A percentile compares a stretch with the other conserved stretches of the same genome.
phyloP scores from a whole-genome alignment of 257 asterid genomes.

The Paulownia fortunei region DNA sequence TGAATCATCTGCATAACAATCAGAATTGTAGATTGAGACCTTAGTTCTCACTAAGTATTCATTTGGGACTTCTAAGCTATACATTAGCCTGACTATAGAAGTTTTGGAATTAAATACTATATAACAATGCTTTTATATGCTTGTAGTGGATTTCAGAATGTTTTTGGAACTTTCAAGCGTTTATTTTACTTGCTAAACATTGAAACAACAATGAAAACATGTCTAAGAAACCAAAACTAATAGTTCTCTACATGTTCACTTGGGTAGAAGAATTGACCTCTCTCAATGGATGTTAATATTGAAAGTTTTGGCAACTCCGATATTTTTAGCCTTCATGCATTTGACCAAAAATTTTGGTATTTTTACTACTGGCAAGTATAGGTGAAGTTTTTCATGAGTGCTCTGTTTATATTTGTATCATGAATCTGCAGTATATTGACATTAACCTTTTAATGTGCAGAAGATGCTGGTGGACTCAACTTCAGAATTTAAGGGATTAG shows the following conservation, averaged over 20 bases:
- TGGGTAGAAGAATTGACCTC: constrained; percentile 6
- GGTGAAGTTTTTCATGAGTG: constrained; percentile 1
- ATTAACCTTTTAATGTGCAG: constrained; percentile 52
- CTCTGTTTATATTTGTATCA: constrained; percentile 10
- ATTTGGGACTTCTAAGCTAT: neutral
- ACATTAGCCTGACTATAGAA: neutral
- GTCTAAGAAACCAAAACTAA: neutral
- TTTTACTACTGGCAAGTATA: constrained; percentile 17
- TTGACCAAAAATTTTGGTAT: neutral
- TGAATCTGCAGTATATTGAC: constrained; percentile 25
- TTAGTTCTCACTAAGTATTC: neutral
- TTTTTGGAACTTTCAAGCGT: constrained; percentile 10
- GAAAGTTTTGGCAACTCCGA: constrained; percentile 20
- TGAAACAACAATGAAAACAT: constrained; percentile 8
- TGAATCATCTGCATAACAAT: neutral
- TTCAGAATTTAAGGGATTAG: constrained; percentile 70
- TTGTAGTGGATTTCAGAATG: constrained; percentile 4
- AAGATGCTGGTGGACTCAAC: constrained; percentile 65
- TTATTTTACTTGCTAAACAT: neutral
- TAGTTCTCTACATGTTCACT: constrained; percentile 10
- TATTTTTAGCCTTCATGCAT: neutral
- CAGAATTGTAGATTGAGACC: neutral
- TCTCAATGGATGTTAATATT: constrained; percentile 10
- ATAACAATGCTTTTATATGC: neutral
- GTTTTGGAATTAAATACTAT: neutral